Percentiles rank a stretch among this genome's conserved stretches.
Conservation (phyloP, 176 grass and related monocot genomes). For the Avena sativa region DNA sequence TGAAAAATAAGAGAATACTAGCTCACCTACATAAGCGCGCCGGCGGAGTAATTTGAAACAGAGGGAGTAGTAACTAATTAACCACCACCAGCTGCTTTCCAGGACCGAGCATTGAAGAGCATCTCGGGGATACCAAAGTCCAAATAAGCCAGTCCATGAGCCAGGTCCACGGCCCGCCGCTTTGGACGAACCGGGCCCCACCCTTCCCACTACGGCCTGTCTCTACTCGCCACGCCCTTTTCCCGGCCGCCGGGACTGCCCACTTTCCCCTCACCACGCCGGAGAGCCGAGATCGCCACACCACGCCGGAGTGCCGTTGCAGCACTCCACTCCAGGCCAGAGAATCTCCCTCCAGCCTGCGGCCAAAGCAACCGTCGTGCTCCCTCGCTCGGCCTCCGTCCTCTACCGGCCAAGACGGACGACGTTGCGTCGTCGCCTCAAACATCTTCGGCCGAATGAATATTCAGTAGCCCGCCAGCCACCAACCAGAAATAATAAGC, state of each 20-base stretch:
- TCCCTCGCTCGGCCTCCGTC: background rate
- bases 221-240: background rate
- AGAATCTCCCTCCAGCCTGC: constrained; percentile 46
- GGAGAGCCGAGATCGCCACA: no score
- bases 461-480: constrained; percentile 35
- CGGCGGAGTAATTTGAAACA: no score
- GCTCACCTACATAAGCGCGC: no score
- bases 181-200: background rate
- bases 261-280: background rate
- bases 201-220: constrained; percentile 33
- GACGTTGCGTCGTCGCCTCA: constrained; percentile 27
- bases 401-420: background rate
- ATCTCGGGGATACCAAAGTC: background rate
- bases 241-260: no score
- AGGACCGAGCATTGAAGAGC: constrained; percentile 4
- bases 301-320: no score
- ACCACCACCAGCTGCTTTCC: background rate
- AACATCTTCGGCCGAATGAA: constrained; percentile 50
- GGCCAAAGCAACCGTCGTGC: constrained; percentile 33
- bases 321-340: background rate
- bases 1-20: no score
- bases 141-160: constrained; percentile 33
- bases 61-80: no score
- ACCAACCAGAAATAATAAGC: background rate
- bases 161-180: constrained; percentile 36